Conservation (phyloP, 2,329 filamentous ascomycete species). For the Hysterium pulicare region DNA sequence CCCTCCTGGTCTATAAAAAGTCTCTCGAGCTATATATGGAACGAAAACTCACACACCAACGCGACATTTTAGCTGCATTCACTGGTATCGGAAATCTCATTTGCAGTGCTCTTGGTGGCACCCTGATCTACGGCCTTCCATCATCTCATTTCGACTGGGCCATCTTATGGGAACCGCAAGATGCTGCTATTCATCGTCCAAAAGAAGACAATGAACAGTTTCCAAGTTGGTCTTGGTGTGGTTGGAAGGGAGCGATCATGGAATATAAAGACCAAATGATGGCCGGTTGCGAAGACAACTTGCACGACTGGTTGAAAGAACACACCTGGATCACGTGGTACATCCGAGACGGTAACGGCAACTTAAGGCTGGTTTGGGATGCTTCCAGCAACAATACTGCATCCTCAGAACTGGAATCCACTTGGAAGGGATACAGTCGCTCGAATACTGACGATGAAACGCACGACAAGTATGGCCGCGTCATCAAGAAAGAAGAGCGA, state of each 20-base stretch:
- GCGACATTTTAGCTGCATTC: conserved; percentile 35
- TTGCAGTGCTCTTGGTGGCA: conserved; percentile 15
- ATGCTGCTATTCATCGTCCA: conserved; percentile 27
- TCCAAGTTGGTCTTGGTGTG: conserved; percentile 38
- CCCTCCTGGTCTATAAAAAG: conserved; percentile 30
- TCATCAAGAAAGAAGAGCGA: not conserved
- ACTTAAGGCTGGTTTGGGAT: conserved; percentile 29
- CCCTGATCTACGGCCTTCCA: conserved; percentile 5
- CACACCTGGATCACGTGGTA: conserved; percentile 40
- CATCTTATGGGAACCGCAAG: not conserved
- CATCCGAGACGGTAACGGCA: conserved; percentile 30
- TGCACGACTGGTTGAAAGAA: conserved; percentile 31
- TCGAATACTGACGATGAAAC: not conserved
- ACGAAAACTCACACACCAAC: conserved; percentile 19
- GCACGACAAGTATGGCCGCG: not conserved
- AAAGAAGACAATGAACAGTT: conserved; percentile 15
- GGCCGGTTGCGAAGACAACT: conserved; percentile 21
- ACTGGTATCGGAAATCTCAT: conserved; percentile 29
- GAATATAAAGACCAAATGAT: conserved; percentile 19
- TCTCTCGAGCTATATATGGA: conserved; percentile 29
- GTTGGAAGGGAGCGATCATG: conserved; percentile 23
- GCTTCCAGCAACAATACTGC: not conserved
- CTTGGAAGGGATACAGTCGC: not conserved
- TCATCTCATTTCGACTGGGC: not conserved
- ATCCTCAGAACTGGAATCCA: not conserved